Percentiles rank a stretch among this genome's conserved stretches.
Conservation (phyloP, 1,284 basidiomycete genomes). For the Omphalotus olearius region DNA sequence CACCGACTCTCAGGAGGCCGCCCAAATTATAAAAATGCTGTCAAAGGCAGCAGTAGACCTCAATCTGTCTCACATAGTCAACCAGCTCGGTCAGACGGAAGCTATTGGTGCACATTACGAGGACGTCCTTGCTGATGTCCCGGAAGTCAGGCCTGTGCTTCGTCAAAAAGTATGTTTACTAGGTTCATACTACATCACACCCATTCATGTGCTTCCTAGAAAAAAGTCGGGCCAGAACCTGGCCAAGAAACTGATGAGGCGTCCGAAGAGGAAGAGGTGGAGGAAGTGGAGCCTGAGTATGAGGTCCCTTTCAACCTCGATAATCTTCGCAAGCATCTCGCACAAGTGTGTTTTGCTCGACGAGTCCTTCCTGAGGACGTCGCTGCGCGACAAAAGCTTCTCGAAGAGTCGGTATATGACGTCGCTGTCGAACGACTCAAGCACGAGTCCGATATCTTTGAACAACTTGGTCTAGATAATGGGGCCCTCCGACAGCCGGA, state of each 20-base stretch:
- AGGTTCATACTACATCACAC: background rate
- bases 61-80: slow-evolving; percentile 46
- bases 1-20: slow-evolving; percentile 48
- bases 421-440: slow-evolving; percentile 73
- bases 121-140: slow-evolving; percentile 48
- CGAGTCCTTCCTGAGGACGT: slow-evolving; percentile 62
- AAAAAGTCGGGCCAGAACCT: slow-evolving; percentile 15
- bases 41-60: slow-evolving; percentile 57
- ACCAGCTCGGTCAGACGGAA: slow-evolving; percentile 53
- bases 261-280: slow-evolving; percentile 21
- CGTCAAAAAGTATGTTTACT: slow-evolving; percentile 18
- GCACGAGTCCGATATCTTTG: slow-evolving; percentile 60
- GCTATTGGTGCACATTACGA: slow-evolving; percentile 31
- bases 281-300: slow-evolving; percentile 22
- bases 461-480: slow-evolving; percentile 51
- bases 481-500: slow-evolving; percentile 47
- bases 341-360: slow-evolving; percentile 57
- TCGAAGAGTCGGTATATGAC: slow-evolving; percentile 84
- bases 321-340: slow-evolving; percentile 64
- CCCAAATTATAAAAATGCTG: slow-evolving; percentile 50
- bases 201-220: background rate
- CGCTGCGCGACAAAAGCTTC: slow-evolving; percentile 73
- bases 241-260: slow-evolving; percentile 9
- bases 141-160: slow-evolving; percentile 54
- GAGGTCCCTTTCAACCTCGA: slow-evolving; percentile 72